These are phyloP conservation scores for Spathaspora arborariae DNA, from an alignment of 805 yeast species.

Conservation along the genomic window DNA sequence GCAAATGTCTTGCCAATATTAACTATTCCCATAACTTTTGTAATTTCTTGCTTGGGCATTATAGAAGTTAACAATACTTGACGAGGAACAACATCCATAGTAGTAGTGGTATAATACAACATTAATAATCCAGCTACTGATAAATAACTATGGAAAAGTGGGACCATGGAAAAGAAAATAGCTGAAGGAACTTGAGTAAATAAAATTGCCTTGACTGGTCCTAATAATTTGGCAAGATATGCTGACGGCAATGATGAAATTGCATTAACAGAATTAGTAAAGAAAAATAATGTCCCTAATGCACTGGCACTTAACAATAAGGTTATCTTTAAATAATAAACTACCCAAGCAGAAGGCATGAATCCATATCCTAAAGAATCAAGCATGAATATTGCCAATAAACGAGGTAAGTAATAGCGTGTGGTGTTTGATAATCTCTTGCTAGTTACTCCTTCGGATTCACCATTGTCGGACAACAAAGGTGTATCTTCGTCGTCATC, in stretches of 20 bases:
- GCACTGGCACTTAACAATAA: slow-evolving; percentile 53
- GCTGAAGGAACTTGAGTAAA: slow-evolving; percentile 78
- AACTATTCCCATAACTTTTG: slow-evolving; percentile 79
- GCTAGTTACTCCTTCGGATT: slow-evolving; percentile 5
- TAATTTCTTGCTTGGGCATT: slow-evolving; percentile 58
- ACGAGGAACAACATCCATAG: slow-evolving; percentile 92
- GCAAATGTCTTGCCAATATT: slow-evolving; percentile 85
- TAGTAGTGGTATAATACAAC: slow-evolving; percentile 57
- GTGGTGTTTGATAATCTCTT: slow-evolving; percentile 42
- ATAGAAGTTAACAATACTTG: slow-evolving; percentile 73
- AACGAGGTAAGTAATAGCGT: slow-evolving; percentile 39
- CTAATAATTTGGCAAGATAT: slow-evolving; percentile 56
- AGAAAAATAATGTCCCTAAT: slow-evolving; percentile 66
- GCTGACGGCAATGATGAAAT: slow-evolving; percentile 78
- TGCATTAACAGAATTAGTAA: slow-evolving; percentile 59
- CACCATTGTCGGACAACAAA: slow-evolving; percentile 3
- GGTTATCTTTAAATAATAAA: slow-evolving; percentile 65
- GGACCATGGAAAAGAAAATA: slow-evolving; percentile 42
- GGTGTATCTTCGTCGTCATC: slow-evolving; percentile 1
- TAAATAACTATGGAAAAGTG: slow-evolving; percentile 17
- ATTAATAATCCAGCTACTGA: slow-evolving; percentile 50
- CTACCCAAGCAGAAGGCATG: slow-evolving; percentile 86
- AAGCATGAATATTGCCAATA: slow-evolving; percentile 64
- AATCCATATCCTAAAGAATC: slow-evolving; percentile 89
- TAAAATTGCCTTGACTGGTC: slow-evolving; percentile 77